Conservation (phyloP, 257 asterid species). For the Coffea canephora region DNA sequence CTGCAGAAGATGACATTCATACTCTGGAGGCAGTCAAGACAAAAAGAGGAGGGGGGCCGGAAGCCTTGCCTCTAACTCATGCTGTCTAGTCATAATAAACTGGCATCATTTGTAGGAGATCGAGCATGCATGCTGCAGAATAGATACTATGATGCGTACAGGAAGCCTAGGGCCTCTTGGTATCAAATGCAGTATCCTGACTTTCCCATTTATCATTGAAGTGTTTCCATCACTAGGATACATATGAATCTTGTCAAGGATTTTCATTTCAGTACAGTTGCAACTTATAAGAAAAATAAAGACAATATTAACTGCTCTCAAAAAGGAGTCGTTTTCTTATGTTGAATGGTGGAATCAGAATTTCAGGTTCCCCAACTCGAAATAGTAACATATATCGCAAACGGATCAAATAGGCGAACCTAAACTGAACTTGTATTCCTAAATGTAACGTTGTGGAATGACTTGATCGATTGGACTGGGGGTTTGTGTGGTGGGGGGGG, state of each 20-base stretch:
- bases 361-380: not conserved
- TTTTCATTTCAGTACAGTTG: constrained; percentile 3
- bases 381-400: not conserved
- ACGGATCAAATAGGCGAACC: not conserved
- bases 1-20: constrained; percentile 18
- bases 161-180: constrained; percentile 34
- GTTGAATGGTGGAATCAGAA: not conserved
- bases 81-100: constrained; percentile 43
- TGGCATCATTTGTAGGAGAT: constrained; percentile 43
- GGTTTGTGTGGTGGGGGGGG: not conserved
- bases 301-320: not conserved
- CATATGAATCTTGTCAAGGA: constrained; percentile 13
- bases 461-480: not conserved
- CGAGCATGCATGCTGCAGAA: constrained; percentile 50
- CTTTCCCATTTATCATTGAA: constrained; percentile 45
- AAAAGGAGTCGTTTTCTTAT: not conserved
- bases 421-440: not conserved
- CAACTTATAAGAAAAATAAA: not conserved
- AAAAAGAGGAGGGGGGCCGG: constrained; percentile 23
- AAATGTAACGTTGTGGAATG: not conserved
- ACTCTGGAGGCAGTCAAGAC: constrained; percentile 46
- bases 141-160: constrained; percentile 30
- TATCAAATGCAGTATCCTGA: constrained; percentile 22
- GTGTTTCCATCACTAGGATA: constrained; percentile 46
- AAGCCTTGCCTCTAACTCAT: constrained; percentile 40